Base-by-base conservation (phyloP, 805 yeast genomes). In the Brettanomyces anomalus region DNA sequence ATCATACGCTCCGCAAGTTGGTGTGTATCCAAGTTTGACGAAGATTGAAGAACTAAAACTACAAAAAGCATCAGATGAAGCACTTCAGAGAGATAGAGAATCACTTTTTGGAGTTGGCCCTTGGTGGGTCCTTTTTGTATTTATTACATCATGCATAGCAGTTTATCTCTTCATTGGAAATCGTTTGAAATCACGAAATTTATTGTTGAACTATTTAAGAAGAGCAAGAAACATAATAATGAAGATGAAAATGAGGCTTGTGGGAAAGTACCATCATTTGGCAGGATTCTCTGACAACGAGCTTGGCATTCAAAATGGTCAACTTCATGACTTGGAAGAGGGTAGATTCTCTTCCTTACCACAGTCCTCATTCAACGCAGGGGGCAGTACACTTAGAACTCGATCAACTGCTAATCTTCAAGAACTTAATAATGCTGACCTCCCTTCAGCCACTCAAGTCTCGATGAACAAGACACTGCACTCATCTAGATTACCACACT, bases 1-100 rank as follows among this genome's bases (percentile, higher is more conserved):
- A 4, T 44, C 50, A 5, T 54, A 51, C 10, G 39, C 30, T 3
- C 21, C 26, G 8, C 45, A 47, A 5, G 61, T 51, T 2, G 77
- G 76, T 3, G 61, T 72, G 14, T 53, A 57, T 19, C 71, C 75
- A 3, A 65, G 74, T 18, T 47, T 64, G 58, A 18, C 40, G 41
- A 26, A 43, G 16, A 28, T 45, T 43, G 21, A 19, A 10, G 39
- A 39, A 6, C 37, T 39, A 38, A 30, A 17, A 16, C 17, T 17
- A 15, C 33, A 19, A 7, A 13, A 26, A 18, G 11, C 34, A 15
- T 26, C 11, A 3, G 39, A 42, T 8, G 18, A 17, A 5, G 33
- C 26, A 7, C 31, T 17, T 6, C n/a, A 17, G n/a, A 34, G 43
- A 31, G 37, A 20, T 26, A 16, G 20, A 11, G 31, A 34, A 3